Evolutionary conservation across 129 eudicot species (phyloP).

Genomic region (Lactuca saligna): DNA sequence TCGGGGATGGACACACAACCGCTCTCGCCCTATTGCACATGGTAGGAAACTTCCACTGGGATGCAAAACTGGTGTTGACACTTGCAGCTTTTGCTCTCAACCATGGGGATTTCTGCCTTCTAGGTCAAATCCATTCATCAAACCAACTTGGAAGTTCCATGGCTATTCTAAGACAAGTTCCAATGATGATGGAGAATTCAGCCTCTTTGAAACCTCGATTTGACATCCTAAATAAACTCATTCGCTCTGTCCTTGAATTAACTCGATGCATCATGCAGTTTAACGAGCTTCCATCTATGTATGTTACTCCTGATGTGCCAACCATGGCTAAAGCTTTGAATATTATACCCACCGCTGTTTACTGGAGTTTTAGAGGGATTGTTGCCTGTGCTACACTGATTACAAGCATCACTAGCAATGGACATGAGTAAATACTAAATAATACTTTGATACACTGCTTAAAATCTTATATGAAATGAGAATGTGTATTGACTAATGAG

Average conservation of each 20-base stretch:
- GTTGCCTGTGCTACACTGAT: constrained; percentile 69
- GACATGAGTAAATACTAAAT: constrained; percentile 22
- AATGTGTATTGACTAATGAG: constrained; percentile 1
- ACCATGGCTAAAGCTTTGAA: constrained; percentile 50
- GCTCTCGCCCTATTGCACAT: constrained; percentile 54
- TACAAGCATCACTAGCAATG: constrained; percentile 61
- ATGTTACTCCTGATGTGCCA: constrained; percentile 52
- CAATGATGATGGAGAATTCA: constrained; percentile 49
- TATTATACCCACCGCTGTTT: constrained; percentile 68
- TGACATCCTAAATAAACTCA: constrained; percentile 58
- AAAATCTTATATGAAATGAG: neutral
- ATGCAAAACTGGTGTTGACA: constrained; percentile 69
- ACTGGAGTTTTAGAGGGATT: constrained; percentile 69
- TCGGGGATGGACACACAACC: constrained; percentile 57
- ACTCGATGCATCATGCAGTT: constrained; percentile 57
- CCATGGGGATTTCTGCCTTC: constrained; percentile 92
- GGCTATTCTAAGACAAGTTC: constrained; percentile 73
- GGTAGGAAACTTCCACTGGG: constrained; percentile 76
- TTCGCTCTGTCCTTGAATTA: constrained; percentile 47
- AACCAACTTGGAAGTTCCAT: constrained; percentile 80
- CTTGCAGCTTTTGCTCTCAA: constrained; percentile 77
- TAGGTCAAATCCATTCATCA: constrained; percentile 58
- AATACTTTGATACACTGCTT: neutral
- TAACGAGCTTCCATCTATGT: constrained; percentile 54
- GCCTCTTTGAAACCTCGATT: constrained; percentile 53